Base-by-base conservation (phyloP, 2,329 filamentous ascomycete species). In the Scedosporium aurantiacum region DNA sequence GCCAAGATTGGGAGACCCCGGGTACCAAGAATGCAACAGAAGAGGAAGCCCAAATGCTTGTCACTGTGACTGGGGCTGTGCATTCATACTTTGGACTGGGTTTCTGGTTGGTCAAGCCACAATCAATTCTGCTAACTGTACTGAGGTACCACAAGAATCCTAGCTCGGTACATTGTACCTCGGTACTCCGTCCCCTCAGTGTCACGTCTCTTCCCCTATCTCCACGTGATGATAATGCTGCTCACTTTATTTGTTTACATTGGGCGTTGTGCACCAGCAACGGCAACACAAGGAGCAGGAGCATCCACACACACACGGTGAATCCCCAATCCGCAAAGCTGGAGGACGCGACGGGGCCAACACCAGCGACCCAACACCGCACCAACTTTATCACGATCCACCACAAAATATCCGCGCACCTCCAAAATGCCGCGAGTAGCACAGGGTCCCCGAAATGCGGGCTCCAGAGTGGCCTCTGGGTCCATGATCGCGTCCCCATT, bases 351-450 rank as follows among this genome's bases (percentile, higher is more conserved):
- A 54, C 50, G 18, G 50, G 50, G 50, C 18, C 50, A 27, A 54
- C 23, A 54, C 6, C 7, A 54, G 50, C 50, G 50, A 54, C 50
- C 50, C 12, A 54, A 18, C n/a, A 8, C 50, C 18, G 23, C 50
- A 54, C 50, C 50, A 23, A 4, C 23, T 23, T 14, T 5, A 21
- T 50, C 58, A 55, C 58, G 47, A 60, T 60, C 58, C 45, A 3
- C n/a, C 47, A 28, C 41, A 32, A 60, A 54, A 52, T 21, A 10
- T 23, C 12, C 7, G 7, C 14, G 1, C 50, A 14, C 12, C 32
- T 55, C 60, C 64, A 77, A 68, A 62, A 85, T 85, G 82, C 79
- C 82, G 76, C 81, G 82, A 68, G 81, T 84, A 66, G 78, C 81
- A 62, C 80, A 84, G 68, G 75, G 72, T 40, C 77, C 80, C 65